Conservation (phyloP, 2,329 filamentous ascomycete species). For the Pleoardoris graminearum region DNA sequence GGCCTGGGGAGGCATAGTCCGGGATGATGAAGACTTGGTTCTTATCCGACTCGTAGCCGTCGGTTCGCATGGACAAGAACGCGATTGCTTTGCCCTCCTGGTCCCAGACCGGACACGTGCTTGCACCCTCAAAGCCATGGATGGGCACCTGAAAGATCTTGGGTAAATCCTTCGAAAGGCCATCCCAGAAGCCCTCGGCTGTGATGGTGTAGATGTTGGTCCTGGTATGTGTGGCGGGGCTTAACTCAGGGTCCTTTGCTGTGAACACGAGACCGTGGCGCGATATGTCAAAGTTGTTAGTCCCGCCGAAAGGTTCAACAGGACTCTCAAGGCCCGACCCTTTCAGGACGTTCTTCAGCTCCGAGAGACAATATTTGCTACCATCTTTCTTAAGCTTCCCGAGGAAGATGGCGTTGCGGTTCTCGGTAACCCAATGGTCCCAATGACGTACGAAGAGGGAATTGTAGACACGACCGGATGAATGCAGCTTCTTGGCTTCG, state of each 20-base stretch:
- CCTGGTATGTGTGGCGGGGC: constrained; percentile 76
- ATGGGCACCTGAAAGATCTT: constrained; percentile 60
- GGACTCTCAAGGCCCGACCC: constrained; percentile 65
- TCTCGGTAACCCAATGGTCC: constrained; percentile 73
- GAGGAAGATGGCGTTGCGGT: constrained; percentile 74
- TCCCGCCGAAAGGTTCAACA: constrained; percentile 76
- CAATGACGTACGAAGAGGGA: constrained; percentile 80
- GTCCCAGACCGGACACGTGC: constrained; percentile 71
- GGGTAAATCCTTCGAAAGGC: constrained; percentile 16
- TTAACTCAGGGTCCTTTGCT: constrained; percentile 71
- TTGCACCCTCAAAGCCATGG: constrained; percentile 65
- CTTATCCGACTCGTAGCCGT: constrained; percentile 82
- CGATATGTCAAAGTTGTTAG: constrained; percentile 78
- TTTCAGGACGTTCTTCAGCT: constrained; percentile 66
- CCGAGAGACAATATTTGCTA: constrained; percentile 43
- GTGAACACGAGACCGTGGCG: constrained; percentile 70
- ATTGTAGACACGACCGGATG: constrained; percentile 71
- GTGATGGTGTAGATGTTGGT: constrained; percentile 77
- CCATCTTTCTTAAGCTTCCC: constrained; percentile 56
- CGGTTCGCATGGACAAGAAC: constrained; percentile 76
- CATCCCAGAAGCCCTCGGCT: constrained; percentile 59
- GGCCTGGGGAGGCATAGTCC: constrained; percentile 61
- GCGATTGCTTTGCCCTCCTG: constrained; percentile 70
- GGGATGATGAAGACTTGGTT: constrained; percentile 67
- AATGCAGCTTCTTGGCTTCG: constrained; percentile 61